Conservation (phyloP, 176 grass and related monocot genomes). For the Chloris gayana region DNA sequence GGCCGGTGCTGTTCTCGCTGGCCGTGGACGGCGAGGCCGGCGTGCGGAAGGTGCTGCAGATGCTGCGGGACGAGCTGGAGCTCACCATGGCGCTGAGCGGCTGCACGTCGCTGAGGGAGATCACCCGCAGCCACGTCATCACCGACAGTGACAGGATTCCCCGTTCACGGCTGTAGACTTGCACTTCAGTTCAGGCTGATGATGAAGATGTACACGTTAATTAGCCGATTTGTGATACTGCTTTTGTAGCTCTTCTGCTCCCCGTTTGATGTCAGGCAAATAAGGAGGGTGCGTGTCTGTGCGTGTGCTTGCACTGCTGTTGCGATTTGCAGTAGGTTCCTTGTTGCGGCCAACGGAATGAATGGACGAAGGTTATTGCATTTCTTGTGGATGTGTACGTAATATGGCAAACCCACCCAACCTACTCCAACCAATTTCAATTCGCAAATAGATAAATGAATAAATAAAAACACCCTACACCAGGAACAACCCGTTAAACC, state of each 20-base stretch:
- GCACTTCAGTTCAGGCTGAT: background rate
- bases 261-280: background rate
- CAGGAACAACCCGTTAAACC: no score
- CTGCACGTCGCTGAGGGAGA: conserved; percentile 64
- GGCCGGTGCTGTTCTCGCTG: conserved; percentile 69
- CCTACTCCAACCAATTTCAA: no score
- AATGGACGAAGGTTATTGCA: background rate
- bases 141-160: conserved; percentile 47
- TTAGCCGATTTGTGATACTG: background rate
- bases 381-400: background rate
- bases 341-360: background rate
- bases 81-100: conserved; percentile 79
- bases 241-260: background rate
- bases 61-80: conserved; percentile 84
- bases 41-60: conserved; percentile 65
- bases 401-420: no score
- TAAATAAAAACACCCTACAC: no score
- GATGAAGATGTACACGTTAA: background rate
- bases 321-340: background rate
- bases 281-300: conserved; percentile 21
- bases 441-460: no score
- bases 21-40: conserved; percentile 80
- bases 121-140: conserved; percentile 56
- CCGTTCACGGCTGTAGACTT: conserved; percentile 38
- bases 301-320: background rate